Evolutionary conservation across 331 rosid genomes (phyloP), one percentile per base, ranked within the genome.

Genomic region (Rosa hybrid): DNA sequence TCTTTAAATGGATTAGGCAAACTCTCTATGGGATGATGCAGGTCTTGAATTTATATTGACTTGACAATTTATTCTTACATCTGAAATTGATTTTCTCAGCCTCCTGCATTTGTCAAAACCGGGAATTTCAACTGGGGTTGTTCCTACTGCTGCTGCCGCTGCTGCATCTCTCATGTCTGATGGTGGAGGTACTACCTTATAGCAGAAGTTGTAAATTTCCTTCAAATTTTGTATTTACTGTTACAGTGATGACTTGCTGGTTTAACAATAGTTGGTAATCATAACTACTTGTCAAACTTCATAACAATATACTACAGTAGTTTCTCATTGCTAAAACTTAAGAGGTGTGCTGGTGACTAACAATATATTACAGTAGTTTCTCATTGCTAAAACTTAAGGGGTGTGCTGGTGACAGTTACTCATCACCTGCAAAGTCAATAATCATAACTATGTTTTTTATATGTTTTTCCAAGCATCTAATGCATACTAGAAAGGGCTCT

Each of bases 71-170:
- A 68, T 74, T 50, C 69, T 30, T 74, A 57, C 82, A 11, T 76
- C 53, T 50, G 75, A 65, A 81, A 74, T 81, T 68, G 79, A 74
- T 86, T 50, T 21, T 88, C 72, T 72, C 93, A 95, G 99, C 93
- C 98, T 95, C 78, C 91, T 93, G 64, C 99, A 91, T 88, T 86
- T 93, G 81, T 95, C 99, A 10, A 95, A 95, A 86, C 97, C 96
- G 0, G 97, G 98, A 70, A 87, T 89, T 84, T 88, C 98, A 50
- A 93, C 99, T 1, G 98, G 98, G 60, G 97, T 91, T 81, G 99
- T 95, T 85, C 92, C 99, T 67, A 92, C 98, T 16, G 98, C 99
- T 30, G 99, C 98, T 0, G 98, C 97, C 0, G 98, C 99, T 0
- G 96, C 98, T 27, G 98, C 98, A 21, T 93, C 99, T 76, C 94